Conservation (phyloP, 352 stramenopile genomes). For the Pythium rishiriense region DNA sequence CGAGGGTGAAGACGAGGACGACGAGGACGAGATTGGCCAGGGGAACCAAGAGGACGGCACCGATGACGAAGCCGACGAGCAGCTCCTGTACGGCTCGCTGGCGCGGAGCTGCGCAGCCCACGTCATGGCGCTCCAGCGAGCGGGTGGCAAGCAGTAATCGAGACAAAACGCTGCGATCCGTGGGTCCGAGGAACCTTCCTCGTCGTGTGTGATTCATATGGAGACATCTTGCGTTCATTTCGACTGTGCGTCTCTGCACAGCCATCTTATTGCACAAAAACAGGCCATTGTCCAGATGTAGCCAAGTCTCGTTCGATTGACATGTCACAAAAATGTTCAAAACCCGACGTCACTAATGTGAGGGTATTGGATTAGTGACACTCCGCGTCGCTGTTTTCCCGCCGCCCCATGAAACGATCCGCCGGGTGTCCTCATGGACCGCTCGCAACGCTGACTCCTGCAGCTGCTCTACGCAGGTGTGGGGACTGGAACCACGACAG, state of each 20-base stretch:
- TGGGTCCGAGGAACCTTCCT: neutral
- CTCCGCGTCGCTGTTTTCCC: neutral
- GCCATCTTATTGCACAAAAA: slow-evolving; percentile 7
- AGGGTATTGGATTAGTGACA: neutral
- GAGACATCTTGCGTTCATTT: neutral
- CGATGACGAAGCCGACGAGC: slow-evolving; percentile 55
- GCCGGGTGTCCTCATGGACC: too few species aligned
- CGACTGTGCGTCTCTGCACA: too few species aligned
- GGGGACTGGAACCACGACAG: too few species aligned
- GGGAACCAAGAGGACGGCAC: slow-evolving; percentile 42
- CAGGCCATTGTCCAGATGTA: neutral
- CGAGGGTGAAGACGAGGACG: slow-evolving; percentile 31
- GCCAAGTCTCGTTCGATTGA: neutral
- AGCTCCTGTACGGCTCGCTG: slow-evolving; percentile 58
- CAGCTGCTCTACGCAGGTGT: neutral
- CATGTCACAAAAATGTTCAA: neutral
- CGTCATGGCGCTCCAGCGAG: slow-evolving; percentile 52
- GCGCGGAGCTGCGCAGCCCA: slow-evolving; percentile 62
- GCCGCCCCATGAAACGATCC: too few species aligned
- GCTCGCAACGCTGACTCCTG: neutral
- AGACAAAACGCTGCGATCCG: neutral
- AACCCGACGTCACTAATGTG: neutral
- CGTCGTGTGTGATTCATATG: neutral
- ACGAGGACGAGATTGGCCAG: slow-evolving; percentile 39
- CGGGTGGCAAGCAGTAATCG: slow-evolving; percentile 20